phyloP scores from a whole-genome alignment of 176 grass and related monocot species.

The Oryza meyeriana region DNA sequence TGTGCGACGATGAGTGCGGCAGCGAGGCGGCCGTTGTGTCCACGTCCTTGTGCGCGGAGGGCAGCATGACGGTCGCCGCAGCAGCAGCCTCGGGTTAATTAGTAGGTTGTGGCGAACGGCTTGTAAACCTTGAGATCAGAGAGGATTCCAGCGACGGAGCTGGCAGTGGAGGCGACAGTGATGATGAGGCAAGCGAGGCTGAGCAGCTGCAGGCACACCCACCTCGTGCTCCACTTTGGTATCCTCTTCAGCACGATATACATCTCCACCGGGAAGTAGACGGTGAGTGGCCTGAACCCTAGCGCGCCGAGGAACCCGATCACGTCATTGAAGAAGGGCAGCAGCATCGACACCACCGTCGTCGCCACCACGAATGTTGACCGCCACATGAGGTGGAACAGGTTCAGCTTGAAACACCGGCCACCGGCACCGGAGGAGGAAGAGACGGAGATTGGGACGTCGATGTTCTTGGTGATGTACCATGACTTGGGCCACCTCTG shows the following conservation, averaged over 20 bases:
- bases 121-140: conserved; percentile 80
- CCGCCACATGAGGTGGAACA: conserved; percentile 81
- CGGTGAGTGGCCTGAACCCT: conserved; percentile 72
- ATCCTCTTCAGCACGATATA: conserved; percentile 92
- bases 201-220: conserved; percentile 91
- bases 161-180: conserved; percentile 66
- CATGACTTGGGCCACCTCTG: conserved; percentile 54
- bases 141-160: conserved; percentile 80
- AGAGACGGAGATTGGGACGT: conserved; percentile 34
- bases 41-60: conserved; percentile 4
- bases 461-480: conserved; percentile 54
- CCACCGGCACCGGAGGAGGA: background rate
- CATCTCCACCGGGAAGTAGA: conserved; percentile 87
- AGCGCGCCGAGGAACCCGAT: conserved; percentile 79
- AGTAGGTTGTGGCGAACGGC: conserved; percentile 61
- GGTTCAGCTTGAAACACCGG: conserved; percentile 53
- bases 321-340: conserved; percentile 96
- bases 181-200: conserved; percentile 80
- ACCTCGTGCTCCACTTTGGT: conserved; percentile 67
- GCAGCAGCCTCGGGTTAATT: background rate
- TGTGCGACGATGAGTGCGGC: conserved; percentile 44
- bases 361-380: conserved; percentile 68
- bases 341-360: conserved; percentile 88
- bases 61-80: conserved; percentile 1
- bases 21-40: conserved; percentile 28